Evolutionary conservation across 73 alveolate genomes (phyloP).

Genomic region (Paramecium octaurelia): DNA sequence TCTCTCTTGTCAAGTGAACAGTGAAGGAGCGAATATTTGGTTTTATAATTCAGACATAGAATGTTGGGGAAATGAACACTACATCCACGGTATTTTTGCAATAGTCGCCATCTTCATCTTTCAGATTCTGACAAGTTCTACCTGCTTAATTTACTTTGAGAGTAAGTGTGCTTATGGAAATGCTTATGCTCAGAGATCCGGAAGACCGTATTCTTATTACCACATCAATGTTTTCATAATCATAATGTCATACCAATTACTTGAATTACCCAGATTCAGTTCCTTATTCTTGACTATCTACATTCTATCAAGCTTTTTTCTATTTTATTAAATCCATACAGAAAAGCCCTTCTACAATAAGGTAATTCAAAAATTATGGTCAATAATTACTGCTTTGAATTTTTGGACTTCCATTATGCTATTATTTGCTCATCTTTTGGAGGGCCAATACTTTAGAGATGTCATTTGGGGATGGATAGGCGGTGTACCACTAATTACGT

Average conservation of each 20-base stretch:
- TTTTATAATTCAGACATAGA: background rate
- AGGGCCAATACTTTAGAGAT: conserved; percentile 29
- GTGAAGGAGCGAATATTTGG: background rate
- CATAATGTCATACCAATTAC: background rate
- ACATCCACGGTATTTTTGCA: conserved; percentile 4
- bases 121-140: background rate
- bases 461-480: conserved; percentile 48
- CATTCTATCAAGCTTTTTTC: background rate
- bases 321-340: conserved; percentile 22
- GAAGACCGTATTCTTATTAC: conserved; percentile 46
- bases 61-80: background rate
- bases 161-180: background rate
- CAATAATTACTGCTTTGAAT: conserved; percentile 46
- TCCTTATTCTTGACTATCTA: background rate
- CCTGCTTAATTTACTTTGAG: background rate
- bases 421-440: conserved; percentile 43
- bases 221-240: background rate
- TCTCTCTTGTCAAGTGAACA: background rate
- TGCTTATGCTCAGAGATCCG: background rate
- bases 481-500: conserved; percentile 43
- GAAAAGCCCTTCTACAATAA: conserved; percentile 39
- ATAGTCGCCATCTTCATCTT: background rate
- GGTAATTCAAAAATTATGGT: conserved; percentile 32
- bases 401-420: conserved; percentile 42
- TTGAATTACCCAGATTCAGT: background rate